A percentile compares a stretch with the other conserved stretches of the same genome.
Conservation (phyloP, 257 asterid genomes). For the Lithospermum erythrorhizon region DNA sequence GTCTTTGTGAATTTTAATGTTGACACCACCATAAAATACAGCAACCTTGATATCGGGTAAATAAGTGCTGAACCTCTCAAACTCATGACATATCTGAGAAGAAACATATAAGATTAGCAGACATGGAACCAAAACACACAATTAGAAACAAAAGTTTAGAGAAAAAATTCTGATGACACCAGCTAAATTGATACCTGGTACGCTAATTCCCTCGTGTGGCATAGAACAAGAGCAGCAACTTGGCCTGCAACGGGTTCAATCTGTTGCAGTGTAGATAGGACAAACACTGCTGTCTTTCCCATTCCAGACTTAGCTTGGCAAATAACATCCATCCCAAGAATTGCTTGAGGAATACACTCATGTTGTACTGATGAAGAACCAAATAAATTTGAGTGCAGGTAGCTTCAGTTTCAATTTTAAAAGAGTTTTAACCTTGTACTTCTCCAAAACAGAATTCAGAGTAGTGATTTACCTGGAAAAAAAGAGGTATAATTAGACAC, state of each 20-base stretch:
- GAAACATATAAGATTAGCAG: constrained; percentile 5
- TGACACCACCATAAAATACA: constrained; percentile 86
- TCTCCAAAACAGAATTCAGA: constrained; percentile 65
- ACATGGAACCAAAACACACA: background rate
- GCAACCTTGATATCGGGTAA: constrained; percentile 70
- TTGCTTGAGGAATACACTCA: constrained; percentile 96
- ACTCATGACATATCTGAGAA: constrained; percentile 76
- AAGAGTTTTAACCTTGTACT: constrained; percentile 60
- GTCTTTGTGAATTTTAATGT: constrained; percentile 68
- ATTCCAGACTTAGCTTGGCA: constrained; percentile 97
- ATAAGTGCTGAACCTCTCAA: constrained; percentile 83
- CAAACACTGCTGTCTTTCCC: constrained; percentile 96
- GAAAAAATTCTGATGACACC: background rate
- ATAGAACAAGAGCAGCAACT: constrained; percentile 77
- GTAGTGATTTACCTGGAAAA: constrained; percentile 64
- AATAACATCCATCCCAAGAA: constrained; percentile 90
- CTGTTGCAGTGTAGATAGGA: constrained; percentile 78
- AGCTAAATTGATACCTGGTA: constrained; percentile 42
- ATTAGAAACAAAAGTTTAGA: too few species aligned
- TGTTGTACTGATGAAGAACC: constrained; percentile 94
- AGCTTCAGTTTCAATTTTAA: constrained; percentile 73
- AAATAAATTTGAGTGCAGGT: constrained; percentile 65
- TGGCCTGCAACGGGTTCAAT: constrained; percentile 82
- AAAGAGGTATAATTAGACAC: background rate
- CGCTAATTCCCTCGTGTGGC: constrained; percentile 83